Base-by-base conservation (phyloP, 2,329 filamentous ascomycete species). In the Pezicula carpinea region DNA sequence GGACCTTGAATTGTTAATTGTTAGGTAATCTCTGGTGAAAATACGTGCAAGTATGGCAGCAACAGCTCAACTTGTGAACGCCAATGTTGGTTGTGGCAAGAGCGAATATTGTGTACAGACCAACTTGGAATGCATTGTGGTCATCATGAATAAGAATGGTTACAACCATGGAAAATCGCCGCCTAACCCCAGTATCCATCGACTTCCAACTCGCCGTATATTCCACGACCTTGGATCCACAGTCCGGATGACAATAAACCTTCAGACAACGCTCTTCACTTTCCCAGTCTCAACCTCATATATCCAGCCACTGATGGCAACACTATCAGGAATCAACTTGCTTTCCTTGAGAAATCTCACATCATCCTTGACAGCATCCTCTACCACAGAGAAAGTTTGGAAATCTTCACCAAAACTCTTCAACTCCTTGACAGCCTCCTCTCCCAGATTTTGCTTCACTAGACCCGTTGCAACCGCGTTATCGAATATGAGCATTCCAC, bases 261-360 rank as follows among this genome's bases (percentile, higher is more conserved):
- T 15, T 55, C 53, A 76, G 35, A 70, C 68, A 39, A 83, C 67
- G 45, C 66, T 69, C 53, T 69, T 73, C 41, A 76, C 74, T 64
- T 72, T 82, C 0, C 87, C 87, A 1, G 79, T 89, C 70, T 87
- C 80, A 35, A 91, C 84, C 58, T 90, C 82, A 67, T 90, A 91
- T 2, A 91, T 68, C 79, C 86, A 92, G 1, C 87, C 87, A 5
- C 77, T 85, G 39, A 91, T 73, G 0, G 68, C 66, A 3, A 87
- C 75, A 21, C 68, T 68, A 17, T 82, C 71, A 17, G 82, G 70
- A 5, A 91, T 72, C 14, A 85, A 70, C 45, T 76, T 76, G 40
- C 72, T 78, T 42, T 64, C 70, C 64, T 76, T 79, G 53, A 93
- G 60, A 54, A 79, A 80, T 39, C 68, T 67, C 0, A 93, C 76